Percentiles rank a stretch among this genome's conserved stretches.
phyloP scores from a whole-genome alignment of 805 yeast species.

The Ogataea kodamae region DNA sequence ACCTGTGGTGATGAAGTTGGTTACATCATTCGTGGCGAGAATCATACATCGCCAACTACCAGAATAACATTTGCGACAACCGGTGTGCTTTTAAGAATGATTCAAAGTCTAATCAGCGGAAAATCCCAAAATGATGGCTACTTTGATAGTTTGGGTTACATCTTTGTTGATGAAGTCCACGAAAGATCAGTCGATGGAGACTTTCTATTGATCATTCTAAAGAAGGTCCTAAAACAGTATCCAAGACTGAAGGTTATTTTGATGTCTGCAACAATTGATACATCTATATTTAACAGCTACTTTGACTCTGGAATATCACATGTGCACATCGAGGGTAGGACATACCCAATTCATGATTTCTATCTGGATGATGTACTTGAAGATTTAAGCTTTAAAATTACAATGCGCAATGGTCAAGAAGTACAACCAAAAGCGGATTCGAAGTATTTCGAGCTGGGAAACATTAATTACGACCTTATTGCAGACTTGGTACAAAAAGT shows the following conservation, averaged over 20 bases:
- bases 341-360: conserved; percentile 81
- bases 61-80: conserved; percentile 87
- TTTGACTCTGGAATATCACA: conserved; percentile 55
- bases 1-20: conserved; percentile 77
- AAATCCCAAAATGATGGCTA: conserved; percentile 31
- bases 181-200: conserved; percentile 92
- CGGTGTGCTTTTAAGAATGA: conserved; percentile 84
- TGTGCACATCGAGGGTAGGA: conserved; percentile 86
- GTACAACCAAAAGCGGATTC: conserved; percentile 63
- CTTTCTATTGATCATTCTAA: conserved; percentile 72
- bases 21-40: conserved; percentile 86
- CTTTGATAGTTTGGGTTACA: conserved; percentile 57
- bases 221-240: conserved; percentile 48
- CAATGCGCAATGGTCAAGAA: conserved; percentile 32
- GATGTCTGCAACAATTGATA: conserved; percentile 93
- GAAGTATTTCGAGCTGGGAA: conserved; percentile 59
- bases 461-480: conserved; percentile 72
- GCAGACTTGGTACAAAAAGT: conserved; percentile 51
- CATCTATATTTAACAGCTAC: conserved; percentile 60
- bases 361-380: conserved; percentile 67
- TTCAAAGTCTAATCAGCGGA: conserved; percentile 49
- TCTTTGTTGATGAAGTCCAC: conserved; percentile 94
- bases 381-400: conserved; percentile 53
- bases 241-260: conserved; percentile 64
- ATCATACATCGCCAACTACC: conserved; percentile 57